A percentile compares a stretch with the other conserved stretches of the same genome.
Evolutionary conservation across 371 early-diverging fungal genomes (phyloP).

Genomic region (Blastocladiella emersonii): DNA sequence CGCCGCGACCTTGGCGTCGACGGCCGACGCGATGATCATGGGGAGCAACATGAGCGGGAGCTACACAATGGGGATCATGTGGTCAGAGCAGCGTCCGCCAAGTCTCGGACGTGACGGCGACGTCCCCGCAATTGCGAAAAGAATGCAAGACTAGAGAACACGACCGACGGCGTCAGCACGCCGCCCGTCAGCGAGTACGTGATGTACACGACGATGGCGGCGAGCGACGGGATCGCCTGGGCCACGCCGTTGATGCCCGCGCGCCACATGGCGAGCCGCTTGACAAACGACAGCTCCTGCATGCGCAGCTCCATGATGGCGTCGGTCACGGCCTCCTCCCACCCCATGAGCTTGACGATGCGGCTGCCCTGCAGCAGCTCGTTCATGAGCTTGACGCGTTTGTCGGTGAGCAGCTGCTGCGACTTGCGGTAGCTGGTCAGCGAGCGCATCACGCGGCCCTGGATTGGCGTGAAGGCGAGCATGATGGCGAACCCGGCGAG

Average conservation of each 20-base stretch:
- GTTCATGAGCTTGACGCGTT: slow-evolving; percentile 45
- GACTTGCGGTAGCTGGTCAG: neutral
- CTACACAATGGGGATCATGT: too few relatives aligned
- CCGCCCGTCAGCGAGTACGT: slow-evolving; percentile 45
- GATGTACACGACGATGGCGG: slow-evolving; percentile 67
- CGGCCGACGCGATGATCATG: slow-evolving; percentile 33
- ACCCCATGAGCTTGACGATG: slow-evolving; percentile 74
- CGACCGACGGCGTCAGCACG: slow-evolving; percentile 52
- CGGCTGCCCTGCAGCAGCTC: slow-evolving; percentile 35
- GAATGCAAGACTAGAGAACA: slow-evolving; percentile 76
- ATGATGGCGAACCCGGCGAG: slow-evolving; percentile 36
- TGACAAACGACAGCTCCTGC: neutral
- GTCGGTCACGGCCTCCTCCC: slow-evolving; percentile 52
- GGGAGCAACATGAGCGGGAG: neutral
- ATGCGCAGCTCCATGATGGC: slow-evolving; percentile 11
- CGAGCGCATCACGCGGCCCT: neutral
- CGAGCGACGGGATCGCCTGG: slow-evolving; percentile 63
- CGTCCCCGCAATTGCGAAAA: slow-evolving; percentile 86
- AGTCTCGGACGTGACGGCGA: too few relatives aligned
- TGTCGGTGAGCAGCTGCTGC: slow-evolving; percentile 28
- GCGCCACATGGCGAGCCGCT: neutral
- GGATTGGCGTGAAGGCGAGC: neutral
- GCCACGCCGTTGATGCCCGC: neutral
- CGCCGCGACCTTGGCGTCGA: slow-evolving; percentile 73
- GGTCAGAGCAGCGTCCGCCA: too few relatives aligned